Conservation (phyloP, 805 yeast species). For the Saccharomycopsis schoenii region DNA sequence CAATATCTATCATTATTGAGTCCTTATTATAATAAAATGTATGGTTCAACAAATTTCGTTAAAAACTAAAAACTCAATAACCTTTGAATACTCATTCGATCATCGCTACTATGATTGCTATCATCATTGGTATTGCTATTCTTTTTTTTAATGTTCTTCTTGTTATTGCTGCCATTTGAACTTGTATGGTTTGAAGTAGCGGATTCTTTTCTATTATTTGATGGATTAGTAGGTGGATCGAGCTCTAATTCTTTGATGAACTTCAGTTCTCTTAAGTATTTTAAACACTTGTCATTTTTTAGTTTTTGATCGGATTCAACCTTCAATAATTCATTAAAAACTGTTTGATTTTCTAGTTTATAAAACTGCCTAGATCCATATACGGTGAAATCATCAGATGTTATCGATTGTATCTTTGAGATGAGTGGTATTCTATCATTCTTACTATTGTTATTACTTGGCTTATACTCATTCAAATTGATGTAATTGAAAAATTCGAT, state of each 20-base stretch:
- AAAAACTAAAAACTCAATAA: neutral
- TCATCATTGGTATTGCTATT: neutral
- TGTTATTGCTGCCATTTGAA: neutral
- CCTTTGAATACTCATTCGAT: slow-evolving; percentile 9
- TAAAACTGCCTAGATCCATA: slow-evolving; percentile 17
- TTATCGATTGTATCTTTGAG: slow-evolving; percentile 4
- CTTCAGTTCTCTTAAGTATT: slow-evolving; percentile 6
- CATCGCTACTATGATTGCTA: neutral
- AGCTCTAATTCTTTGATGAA: slow-evolving; percentile 5
- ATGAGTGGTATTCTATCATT: neutral
- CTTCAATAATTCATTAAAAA: slow-evolving; percentile 2
- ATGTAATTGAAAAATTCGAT: slow-evolving; percentile 7
- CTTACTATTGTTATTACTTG: neutral
- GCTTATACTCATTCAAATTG: neutral
- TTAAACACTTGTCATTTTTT: slow-evolving; percentile 2
- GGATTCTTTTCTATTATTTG: neutral
- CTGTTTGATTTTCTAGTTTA: slow-evolving; percentile 6
- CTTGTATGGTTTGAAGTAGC: neutral
- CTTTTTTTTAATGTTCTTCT: neutral
- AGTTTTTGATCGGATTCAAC: neutral
- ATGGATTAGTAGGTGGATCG: neutral
- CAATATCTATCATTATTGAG: neutral
- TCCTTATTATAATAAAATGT: neutral
- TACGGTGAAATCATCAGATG: slow-evolving; percentile 10
- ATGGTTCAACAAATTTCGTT: neutral